A percentile compares a stretch with the other conserved stretches of the same genome.
These are phyloP conservation scores for Gaultheria prostrata DNA, from an alignment of 148 eudicot species.

Conservation along the genomic window DNA sequence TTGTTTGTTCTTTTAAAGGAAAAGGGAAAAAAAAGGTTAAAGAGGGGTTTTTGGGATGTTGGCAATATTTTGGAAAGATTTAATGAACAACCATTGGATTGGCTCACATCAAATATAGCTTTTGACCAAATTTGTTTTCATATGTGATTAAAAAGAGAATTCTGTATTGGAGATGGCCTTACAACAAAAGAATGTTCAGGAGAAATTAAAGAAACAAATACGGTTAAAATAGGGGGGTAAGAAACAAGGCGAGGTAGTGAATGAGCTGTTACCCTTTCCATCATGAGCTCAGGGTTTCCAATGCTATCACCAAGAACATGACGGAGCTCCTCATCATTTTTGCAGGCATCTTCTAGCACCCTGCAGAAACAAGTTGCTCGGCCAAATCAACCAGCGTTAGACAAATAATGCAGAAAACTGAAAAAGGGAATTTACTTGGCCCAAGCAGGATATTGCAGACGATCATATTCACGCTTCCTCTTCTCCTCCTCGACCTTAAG, in stretches of 20 bases:
- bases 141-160: background rate
- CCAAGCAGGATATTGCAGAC: slow-evolving; percentile 83
- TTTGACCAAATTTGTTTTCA: background rate
- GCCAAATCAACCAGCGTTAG: background rate
- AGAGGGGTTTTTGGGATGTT: background rate
- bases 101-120: too few relatives aligned
- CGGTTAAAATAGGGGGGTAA: background rate
- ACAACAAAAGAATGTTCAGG: background rate
- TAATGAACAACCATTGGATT: background rate
- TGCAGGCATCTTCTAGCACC: slow-evolving; percentile 93
- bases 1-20: too few relatives aligned
- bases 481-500: slow-evolving; percentile 81
- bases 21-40: background rate
- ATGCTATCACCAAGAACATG: slow-evolving; percentile 91
- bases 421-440: slow-evolving; percentile 54
- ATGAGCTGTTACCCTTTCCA: slow-evolving; percentile 52
- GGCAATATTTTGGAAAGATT: background rate
- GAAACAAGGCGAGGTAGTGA: background rate
- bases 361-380: slow-evolving; percentile 31
- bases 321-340: slow-evolving; percentile 77
- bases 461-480: slow-evolving; percentile 57
- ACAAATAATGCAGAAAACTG: background rate
- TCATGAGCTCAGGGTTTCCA: slow-evolving; percentile 92
- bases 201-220: background rate
- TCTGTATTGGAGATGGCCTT: background rate